Base-by-base conservation (phyloP, 2,329 filamentous ascomycete species). In the Verticillium longisporum region DNA sequence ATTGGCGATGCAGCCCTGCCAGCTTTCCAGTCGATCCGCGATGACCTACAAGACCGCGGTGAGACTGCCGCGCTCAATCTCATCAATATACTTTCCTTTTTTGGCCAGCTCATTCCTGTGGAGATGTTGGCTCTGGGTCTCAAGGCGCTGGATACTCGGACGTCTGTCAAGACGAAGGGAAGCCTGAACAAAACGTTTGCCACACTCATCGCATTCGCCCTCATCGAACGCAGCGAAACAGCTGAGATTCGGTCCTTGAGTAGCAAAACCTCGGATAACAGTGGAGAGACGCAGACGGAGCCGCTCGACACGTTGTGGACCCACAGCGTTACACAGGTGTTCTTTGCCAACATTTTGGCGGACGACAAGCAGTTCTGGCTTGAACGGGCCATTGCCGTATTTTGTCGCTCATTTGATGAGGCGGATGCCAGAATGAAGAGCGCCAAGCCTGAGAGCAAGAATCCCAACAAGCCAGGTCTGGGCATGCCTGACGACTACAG, bases 81-180 rank as follows among this genome's bases (percentile, higher is more conserved):
- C 38, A 84, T 90, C 64, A 83, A 83, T 26, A 73, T 90, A 13
- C 72, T 90, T 14, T 83, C 83, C 1, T 90, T 89, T 67, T 85
- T 88, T 60, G 83, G 84, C 50, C 84, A 86, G 60, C 80, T 86
- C 61, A 78, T 89, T 5, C 88, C 88, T 0, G 84, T 90, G 26
- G 86, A 87, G 60, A 83, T 91, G 77, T 74, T 90, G 13, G 75
- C 75, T 34, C 74, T 88, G 15, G 87, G 86, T 71, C 68, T 81
- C 1, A 74, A 74, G 55, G 78, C 74, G 1, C 71, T 83, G 4
- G 78, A 80, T 64, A 77, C 74, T 33, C 67, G 71, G 34, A 79
- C 80, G 1, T 78, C 79, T 0, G 74, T 83, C 50, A 79, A 77
- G 0, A 68, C 69, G 4, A 73, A 68, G 57, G 66, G 65, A 11